Base-by-base conservation (phyloP, 2,329 filamentous ascomycete species). In the Trichophyton equinum region DNA sequence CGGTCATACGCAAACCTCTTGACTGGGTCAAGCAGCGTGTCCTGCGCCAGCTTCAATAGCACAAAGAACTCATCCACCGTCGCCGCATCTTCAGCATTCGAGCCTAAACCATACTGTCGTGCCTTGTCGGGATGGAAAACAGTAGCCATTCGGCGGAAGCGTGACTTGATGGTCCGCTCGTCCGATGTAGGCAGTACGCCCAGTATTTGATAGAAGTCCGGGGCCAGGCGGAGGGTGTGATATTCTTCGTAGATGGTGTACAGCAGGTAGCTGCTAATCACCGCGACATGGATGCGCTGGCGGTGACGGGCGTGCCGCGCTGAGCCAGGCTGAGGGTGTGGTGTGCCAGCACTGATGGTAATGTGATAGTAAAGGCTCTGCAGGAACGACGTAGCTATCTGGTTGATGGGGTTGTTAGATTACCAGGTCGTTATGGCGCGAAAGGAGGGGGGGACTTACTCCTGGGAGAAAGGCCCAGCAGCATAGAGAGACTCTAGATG, bases 241-340 rank as follows among this genome's bases (percentile, higher is more conserved):
- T 95, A 89, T 68, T 90, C 87, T 76, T 97, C 92, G 77, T 91
- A 94, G 68, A 97, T 84, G 55, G 91, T 96, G 79, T 96, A 96
- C 65, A 87, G 76, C 42, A 97, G 88, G 76, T 97, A 99, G 63
- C 83, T 76, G 57, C 86, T 79, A 58, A 97, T 86, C 68, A 97
- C 89, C 67, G 86, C 78, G 70, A 92, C 86, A 72, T 94, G 85
- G 71, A 96, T 92, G 67, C 85, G 83, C 62, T 88, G 87, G 63
- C 90, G 86, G 77, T 97, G 89, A 61, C 81, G 80, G 64, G 81
- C 79, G 72, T 83, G 89, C 65, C 85, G 85, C 1, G 84, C 80
- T n/a, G 81, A 79, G 72, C 88, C 83, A 40, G 87, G 83, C 66
- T 76, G 62, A 76, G 82, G 1, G 87, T 87, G 88, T 13, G 88